phyloP scores from a whole-genome alignment of 169 alveolate species.

The Cryptosporidium sp. region DNA sequence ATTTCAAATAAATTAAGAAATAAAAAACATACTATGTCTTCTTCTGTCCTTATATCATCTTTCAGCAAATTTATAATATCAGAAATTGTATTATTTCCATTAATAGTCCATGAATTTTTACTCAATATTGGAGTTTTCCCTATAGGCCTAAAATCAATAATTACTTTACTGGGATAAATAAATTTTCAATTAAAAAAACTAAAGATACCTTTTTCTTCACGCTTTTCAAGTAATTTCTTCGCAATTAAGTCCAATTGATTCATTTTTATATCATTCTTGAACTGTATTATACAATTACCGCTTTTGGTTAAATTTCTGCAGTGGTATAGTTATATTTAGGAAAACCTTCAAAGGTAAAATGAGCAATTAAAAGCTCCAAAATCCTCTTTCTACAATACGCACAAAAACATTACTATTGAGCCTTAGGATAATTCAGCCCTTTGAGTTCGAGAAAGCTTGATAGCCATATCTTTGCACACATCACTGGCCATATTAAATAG shows the following conservation, averaged over 20 bases:
- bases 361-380: background rate
- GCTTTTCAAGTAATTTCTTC: conserved; percentile 3
- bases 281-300: background rate
- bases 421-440: background rate
- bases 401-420: too few relatives aligned
- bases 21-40: conserved; percentile 25
- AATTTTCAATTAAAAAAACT: background rate
- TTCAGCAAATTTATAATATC: background rate
- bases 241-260: background rate
- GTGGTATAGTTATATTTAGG: background rate
- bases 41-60: conserved; percentile 23
- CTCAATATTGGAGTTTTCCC: conserved; percentile 29
- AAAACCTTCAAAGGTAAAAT: background rate
- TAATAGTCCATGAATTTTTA: background rate
- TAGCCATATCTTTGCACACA: background rate
- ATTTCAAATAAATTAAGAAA: background rate
- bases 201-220: conserved; percentile 30
- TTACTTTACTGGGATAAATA: background rate
- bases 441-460: background rate
- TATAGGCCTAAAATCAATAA: conserved; percentile 27
- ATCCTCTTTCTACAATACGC: too few relatives aligned
- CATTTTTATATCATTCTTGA: background rate
- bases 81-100: conserved; percentile 24
- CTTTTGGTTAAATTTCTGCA: background rate
- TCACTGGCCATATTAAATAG: background rate